Percentiles rank a stretch among this genome's conserved stretches.
phyloP scores from a whole-genome alignment of 1,284 basidiomycete genomes.

The Moesziomyces sp. region DNA sequence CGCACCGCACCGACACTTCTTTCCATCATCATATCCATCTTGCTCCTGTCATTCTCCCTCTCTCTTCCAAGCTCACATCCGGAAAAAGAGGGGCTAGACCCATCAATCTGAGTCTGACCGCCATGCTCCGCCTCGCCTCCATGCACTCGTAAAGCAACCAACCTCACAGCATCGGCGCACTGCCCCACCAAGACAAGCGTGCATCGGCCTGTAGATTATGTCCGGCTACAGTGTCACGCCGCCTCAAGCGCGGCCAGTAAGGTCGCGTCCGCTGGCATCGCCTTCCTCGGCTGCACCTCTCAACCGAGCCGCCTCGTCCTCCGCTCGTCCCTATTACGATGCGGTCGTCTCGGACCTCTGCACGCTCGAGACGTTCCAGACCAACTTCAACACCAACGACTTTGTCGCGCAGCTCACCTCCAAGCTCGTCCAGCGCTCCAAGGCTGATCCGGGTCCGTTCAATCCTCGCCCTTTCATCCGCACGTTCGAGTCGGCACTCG shows the following conservation, averaged over 20 bases:
- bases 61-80: too few species aligned
- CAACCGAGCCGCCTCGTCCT: conserved; percentile 20
- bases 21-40: too few species aligned
- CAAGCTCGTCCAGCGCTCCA: conserved; percentile 83
- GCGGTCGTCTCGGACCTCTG: conserved; percentile 75
- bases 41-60: too few species aligned
- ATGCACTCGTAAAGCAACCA: too few species aligned
- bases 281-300: conserved; percentile 26
- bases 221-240: conserved; percentile 32
- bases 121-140: too few species aligned
- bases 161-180: neutral
- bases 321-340: conserved; percentile 69
- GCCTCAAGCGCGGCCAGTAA: conserved; percentile 27
- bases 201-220: conserved; percentile 4
- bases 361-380: conserved; percentile 75
- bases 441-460: conserved; percentile 84
- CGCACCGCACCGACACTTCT: too few species aligned
- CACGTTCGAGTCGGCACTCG: conserved; percentile 89
- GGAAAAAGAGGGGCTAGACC: too few species aligned
- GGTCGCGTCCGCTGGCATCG: conserved; percentile 35
- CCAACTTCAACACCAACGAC: conserved; percentile 90
- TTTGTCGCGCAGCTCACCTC: conserved; percentile 87
- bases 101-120: too few species aligned
- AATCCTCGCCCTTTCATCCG: conserved; percentile 91
- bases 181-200: too few species aligned